Evolutionary conservation across 2,329 filamentous ascomycete species (phyloP), one percentile per base, ranked within the genome.

Genomic region (Nigrospora osmanthi): DNA sequence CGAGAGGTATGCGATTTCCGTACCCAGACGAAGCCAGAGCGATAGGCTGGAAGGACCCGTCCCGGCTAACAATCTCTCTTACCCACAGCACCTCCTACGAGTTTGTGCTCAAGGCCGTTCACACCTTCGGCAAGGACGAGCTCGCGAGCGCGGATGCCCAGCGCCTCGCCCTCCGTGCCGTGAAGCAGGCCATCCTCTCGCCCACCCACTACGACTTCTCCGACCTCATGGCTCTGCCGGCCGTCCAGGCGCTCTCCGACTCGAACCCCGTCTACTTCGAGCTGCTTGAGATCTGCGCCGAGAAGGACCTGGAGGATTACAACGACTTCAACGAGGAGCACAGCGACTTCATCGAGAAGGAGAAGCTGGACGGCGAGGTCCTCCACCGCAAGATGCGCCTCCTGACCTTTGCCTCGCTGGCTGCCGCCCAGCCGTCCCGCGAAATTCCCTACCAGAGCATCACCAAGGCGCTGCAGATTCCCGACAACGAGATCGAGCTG

Each of bases 351-450:
- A 71, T 97, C 49, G 83, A 90, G 65, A 77, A 85, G 59, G 79
- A 88, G 60, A 78, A 80, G 52, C 77, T 84, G 40, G 83, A 95
- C 61, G 76, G 78, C 58, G 78, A 79, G 43, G 81, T 80, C 50
- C 79, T 97, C 54, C 82, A 89, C 75, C 88, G 86, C 67, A 98
- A 98, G 77, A 96, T 97, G 78, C 88, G 93, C 56, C 81, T 98
- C 38, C 79, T 98, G 47, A 97, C 93, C 13, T 86, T 98, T 54
- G 85, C 91, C 54, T 91, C 86, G 54, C 77, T 97, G 53, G 89
- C 91, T 16, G 89, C 91, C 34, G 82, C 85, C 54, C 85, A 85
- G 17, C 84, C 86, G 49, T 87, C 81, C 58, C 87, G 91, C 59
- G 89, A 93, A 60, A 85, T 98, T 43, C 85, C 91, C 49, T 98